Evolutionary conservation across 2,329 filamentous ascomycete genomes (phyloP), one percentile per base, ranked within the genome.

Genomic region (Trichoderma afroharzianum): DNA sequence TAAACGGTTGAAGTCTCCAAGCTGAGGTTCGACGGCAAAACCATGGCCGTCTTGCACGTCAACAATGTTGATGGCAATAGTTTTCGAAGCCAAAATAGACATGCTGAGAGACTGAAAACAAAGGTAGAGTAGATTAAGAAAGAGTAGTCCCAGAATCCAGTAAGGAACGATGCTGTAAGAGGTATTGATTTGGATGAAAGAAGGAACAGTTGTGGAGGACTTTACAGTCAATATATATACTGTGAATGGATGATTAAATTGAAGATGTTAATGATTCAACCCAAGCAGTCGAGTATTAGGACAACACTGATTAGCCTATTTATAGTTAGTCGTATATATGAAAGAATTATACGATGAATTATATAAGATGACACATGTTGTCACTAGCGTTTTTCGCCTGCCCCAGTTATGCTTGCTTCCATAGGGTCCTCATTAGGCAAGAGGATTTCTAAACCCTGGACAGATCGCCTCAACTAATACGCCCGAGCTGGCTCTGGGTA

Each of bases 51-150:
- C 59, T 63, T 63, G 59, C 36, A 63, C 18, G 30, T 63, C 59
- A 63, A 63, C 59, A 63, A 63, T 63, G 59, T 63, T 63, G 59
- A 63, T 63, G 18, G 59, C 59, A 28, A 63, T 63, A 14, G 36
- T 8, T 26, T 63, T 63, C 1, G 59, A 63, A 28, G 59, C 59
- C 15, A 63, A 26, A 28, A 63, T 21, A 43, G 59, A 63, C 59
- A 63, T 63, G 33, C 1, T 43, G n/a, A 15, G n/a, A 47, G 21
- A 5, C 1, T 47, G 9, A 1, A n/a, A 47, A 11, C 6, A 21
- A 47, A 21, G 8, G 9, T 3, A 47, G 5, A 47, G 43, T 47
- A 47, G n/a, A 47, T 47, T n/a, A 47, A n/a, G 18, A 47, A 47
- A 47, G 15, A n/a, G 43, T n/a, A 21, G 18, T 47, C 1, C 1